phyloP scores from a whole-genome alignment of 257 asterid genomes.

The Nemophila menziesii region DNA sequence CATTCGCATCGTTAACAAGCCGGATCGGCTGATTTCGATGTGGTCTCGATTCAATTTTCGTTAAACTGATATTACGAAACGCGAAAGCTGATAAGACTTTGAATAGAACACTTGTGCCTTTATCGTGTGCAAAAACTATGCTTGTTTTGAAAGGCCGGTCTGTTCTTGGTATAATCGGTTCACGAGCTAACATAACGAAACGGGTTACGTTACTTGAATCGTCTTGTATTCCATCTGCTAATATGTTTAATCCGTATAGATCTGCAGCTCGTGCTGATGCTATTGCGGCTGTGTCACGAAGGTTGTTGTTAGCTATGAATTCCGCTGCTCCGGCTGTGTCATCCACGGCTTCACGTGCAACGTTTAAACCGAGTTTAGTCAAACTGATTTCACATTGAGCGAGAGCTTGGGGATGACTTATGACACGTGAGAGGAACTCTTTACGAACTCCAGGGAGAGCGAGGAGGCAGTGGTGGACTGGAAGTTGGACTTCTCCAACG shows the following conservation, averaged over 20 bases:
- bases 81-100: conserved; percentile 83
- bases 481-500: conserved; percentile 78
- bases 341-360: conserved; percentile 67
- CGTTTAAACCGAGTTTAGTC: conserved; percentile 45
- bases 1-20: conserved; percentile 47
- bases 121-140: conserved; percentile 75
- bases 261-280: conserved; percentile 87
- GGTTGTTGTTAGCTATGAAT: conserved; percentile 45
- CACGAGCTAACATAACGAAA: conserved; percentile 87
- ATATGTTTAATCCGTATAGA: conserved; percentile 51
- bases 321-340: conserved; percentile 93
- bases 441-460: conserved; percentile 68
- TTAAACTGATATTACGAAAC: conserved; percentile 59
- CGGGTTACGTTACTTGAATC: conserved; percentile 76
- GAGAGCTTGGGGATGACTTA: conserved; percentile 86
- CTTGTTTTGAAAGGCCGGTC: conserved; percentile 89
- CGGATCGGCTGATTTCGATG: conserved; percentile 66
- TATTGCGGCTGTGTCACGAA: conserved; percentile 74
- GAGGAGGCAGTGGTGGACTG: conserved; percentile 82
- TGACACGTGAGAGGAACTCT: conserved; percentile 55
- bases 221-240: conserved; percentile 75
- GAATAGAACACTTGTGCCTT: conserved; percentile 68
- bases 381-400: conserved; percentile 78
- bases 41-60: conserved; percentile 88
- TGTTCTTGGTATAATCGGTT: conserved; percentile 68